phyloP scores from a whole-genome alignment of 768 basidiomycete genomes.

The Leucocoprinus sp. region DNA sequence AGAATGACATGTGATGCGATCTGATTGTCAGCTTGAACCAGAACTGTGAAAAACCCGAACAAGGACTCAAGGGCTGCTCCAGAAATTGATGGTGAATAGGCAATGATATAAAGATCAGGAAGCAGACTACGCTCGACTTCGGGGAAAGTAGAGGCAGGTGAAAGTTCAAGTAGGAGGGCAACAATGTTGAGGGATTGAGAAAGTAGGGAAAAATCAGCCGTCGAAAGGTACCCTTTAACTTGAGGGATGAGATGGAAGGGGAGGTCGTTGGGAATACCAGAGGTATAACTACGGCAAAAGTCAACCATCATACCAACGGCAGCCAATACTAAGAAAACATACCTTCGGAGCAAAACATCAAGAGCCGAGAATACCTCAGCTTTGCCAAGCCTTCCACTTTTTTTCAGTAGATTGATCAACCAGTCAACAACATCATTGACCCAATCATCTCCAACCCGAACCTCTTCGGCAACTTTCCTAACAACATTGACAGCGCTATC shows the following conservation, averaged over 20 bases:
- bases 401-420: constrained; percentile 65
- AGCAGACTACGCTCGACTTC: constrained; percentile 68
- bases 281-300: constrained; percentile 24
- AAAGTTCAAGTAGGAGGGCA: constrained; percentile 58
- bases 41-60: constrained; percentile 70
- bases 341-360: constrained; percentile 65
- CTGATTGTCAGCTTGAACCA: constrained; percentile 77
- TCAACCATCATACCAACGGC: background rate
- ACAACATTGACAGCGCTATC: constrained; percentile 77
- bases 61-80: constrained; percentile 75
- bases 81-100: constrained; percentile 73
- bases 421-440: constrained; percentile 74
- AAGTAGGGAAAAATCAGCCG: constrained; percentile 69
- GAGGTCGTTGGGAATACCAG: constrained; percentile 46
- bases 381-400: constrained; percentile 73
- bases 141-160: constrained; percentile 63
- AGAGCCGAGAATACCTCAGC: constrained; percentile 73
- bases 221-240: constrained; percentile 67
- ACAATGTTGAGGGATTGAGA: constrained; percentile 62
- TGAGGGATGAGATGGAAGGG: constrained; percentile 60
- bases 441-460: constrained; percentile 68
- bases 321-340: constrained; percentile 10
- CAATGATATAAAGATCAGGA: constrained; percentile 54
- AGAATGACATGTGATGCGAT: constrained; percentile 79
- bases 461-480: constrained; percentile 72